phyloP scores from a whole-genome alignment of 331 rosid species.

The Prunus yedoensis region DNA sequence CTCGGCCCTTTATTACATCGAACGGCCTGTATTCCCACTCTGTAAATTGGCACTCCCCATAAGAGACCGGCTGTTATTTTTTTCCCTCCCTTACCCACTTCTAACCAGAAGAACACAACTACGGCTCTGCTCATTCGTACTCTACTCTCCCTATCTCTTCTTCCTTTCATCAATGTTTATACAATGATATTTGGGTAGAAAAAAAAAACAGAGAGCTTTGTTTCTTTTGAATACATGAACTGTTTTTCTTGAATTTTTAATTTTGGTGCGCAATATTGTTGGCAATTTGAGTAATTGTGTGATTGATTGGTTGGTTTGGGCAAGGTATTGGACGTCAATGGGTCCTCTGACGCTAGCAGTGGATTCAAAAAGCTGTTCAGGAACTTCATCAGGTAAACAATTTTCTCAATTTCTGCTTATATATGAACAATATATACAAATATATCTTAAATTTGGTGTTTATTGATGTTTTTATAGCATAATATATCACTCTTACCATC shows the following conservation, averaged over 20 bases:
- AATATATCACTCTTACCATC: background rate
- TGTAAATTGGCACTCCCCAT: background rate
- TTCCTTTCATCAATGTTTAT: too few species aligned
- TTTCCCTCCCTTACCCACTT: background rate
- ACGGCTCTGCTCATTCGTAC: background rate
- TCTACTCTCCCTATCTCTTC: background rate
- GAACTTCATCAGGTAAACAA: constrained; percentile 31
- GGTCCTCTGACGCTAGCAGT: constrained; percentile 37
- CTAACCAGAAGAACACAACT: background rate
- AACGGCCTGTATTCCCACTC: background rate
- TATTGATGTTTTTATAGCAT: background rate
- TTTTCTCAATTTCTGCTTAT: background rate
- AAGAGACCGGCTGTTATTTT: too few species aligned
- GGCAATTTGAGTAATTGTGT: background rate
- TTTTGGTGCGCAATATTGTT: background rate
- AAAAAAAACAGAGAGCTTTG: too few species aligned
- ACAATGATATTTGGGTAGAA: too few species aligned
- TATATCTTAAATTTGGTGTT: background rate
- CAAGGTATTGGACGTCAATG: constrained; percentile 27
- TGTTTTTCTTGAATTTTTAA: too few species aligned
- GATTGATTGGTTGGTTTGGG: background rate
- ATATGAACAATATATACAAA: too few species aligned
- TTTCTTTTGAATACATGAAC: too few species aligned
- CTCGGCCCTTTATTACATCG: background rate
- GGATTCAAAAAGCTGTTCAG: constrained; percentile 24